A percentile compares a stretch with the other conserved stretches of the same genome.
Evolutionary conservation across 1,284 basidiomycete genomes (phyloP).

Genomic region (Ustilago crameri): DNA sequence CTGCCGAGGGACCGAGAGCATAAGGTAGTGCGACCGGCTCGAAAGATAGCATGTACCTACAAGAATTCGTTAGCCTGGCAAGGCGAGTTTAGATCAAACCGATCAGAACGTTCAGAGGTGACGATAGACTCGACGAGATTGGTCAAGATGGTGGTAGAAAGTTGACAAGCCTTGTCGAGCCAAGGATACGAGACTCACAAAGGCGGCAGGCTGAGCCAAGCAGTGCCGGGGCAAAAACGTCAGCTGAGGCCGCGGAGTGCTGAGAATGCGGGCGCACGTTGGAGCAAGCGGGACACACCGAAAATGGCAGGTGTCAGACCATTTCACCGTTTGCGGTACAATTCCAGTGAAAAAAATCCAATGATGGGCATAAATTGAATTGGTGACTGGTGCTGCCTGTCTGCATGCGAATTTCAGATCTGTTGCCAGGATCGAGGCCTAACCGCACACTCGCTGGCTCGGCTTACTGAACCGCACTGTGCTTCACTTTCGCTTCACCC

Average conservation of each 20-base stretch:
- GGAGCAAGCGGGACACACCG: neutral
- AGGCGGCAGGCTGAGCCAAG: constrained; percentile 1
- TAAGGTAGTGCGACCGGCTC: neutral
- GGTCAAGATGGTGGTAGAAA: constrained; percentile 31
- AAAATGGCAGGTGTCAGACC: constrained; percentile 1
- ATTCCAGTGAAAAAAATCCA: neutral
- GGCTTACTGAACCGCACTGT: neutral
- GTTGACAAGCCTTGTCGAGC: constrained; percentile 8
- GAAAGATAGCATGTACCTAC: constrained; percentile 24
- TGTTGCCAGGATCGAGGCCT: neutral
- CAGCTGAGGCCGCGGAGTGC: constrained; percentile 1
- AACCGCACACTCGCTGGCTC: neutral
- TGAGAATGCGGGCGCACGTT: neutral
- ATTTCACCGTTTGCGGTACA: neutral
- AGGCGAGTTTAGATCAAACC: constrained; percentile 22
- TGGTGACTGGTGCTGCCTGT: neutral
- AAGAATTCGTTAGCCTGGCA: constrained; percentile 43
- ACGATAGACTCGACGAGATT: constrained; percentile 16
- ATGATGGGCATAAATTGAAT: neutral
- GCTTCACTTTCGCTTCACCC: no score
- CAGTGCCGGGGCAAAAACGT: neutral
- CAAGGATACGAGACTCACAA: neutral
- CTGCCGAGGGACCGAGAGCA: constrained; percentile 5
- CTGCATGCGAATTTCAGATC: neutral
- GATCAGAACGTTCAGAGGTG: constrained; percentile 12